A percentile compares a stretch with the other conserved stretches of the same genome.
Conservation (phyloP, 306 rosid genomes). For the Sophora flavescens region DNA sequence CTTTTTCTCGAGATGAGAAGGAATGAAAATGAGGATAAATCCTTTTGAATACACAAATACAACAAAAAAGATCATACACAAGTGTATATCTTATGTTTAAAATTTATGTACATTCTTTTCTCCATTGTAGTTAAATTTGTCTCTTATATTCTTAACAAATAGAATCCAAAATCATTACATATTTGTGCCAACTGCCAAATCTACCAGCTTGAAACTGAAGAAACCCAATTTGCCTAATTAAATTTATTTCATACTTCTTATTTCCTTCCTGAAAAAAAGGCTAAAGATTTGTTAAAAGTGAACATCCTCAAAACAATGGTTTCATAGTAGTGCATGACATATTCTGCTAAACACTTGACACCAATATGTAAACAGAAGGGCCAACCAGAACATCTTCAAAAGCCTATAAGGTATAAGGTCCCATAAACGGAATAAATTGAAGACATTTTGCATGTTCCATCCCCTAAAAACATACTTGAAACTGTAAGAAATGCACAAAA, state of each 20-base stretch:
- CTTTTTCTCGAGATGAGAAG: neutral
- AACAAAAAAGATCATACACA: slow-evolving; percentile 1
- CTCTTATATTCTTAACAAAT: neutral
- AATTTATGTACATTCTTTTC: neutral
- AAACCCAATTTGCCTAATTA: too few relatives aligned
- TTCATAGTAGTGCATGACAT: too few relatives aligned
- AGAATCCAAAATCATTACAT: neutral
- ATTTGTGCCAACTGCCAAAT: too few relatives aligned
- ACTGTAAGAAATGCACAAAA: neutral
- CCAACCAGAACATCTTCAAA: too few relatives aligned
- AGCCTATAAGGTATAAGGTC: too few relatives aligned
- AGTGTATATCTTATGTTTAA: neutral
- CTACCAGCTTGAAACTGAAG: too few relatives aligned
- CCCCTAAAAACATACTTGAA: neutral
- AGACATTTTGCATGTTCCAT: neutral
- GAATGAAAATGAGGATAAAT: neutral
- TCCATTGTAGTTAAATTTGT: neutral
- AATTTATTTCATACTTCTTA: too few relatives aligned
- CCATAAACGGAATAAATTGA: neutral
- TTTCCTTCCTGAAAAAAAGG: too few relatives aligned
- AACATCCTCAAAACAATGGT: too few relatives aligned
- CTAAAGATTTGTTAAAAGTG: too few relatives aligned
- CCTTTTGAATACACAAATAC: slow-evolving; percentile 3
- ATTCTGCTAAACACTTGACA: too few relatives aligned
- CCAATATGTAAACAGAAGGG: too few relatives aligned